phyloP scores from a whole-genome alignment of 2,329 filamentous ascomycete species.

The Neurospora sp. region DNA sequence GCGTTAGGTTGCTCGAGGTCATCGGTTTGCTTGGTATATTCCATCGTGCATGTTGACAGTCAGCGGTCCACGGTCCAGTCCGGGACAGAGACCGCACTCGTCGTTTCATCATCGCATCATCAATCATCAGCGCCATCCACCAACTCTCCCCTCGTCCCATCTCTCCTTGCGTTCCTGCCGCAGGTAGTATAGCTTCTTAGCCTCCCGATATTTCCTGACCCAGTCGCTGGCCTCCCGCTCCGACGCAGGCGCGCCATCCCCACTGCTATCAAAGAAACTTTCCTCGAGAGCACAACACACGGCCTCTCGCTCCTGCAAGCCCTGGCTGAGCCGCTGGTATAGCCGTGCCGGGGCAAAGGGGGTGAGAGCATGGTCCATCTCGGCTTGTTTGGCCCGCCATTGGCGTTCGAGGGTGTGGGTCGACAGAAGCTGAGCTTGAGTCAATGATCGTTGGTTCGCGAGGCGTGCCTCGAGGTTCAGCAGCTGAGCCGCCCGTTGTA shows the following conservation, averaged over 20 bases:
- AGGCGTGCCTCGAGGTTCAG: slow-evolving; percentile 48
- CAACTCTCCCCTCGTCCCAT: slow-evolving; percentile 93
- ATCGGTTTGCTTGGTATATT: background rate
- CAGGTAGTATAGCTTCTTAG: slow-evolving; percentile 66
- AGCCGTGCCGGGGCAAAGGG: slow-evolving; percentile 80
- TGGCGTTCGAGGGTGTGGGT: slow-evolving; percentile 84
- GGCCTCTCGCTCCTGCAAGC: slow-evolving; percentile 70
- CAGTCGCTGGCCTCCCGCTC: slow-evolving; percentile 83
- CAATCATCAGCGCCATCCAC: slow-evolving; percentile 68
- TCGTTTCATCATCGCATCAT: background rate
- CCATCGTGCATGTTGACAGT: background rate
- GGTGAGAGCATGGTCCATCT: slow-evolving; percentile 76
- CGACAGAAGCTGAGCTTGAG: slow-evolving; percentile 72
- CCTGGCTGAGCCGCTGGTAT: slow-evolving; percentile 70
- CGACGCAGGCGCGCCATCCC: slow-evolving; percentile 45
- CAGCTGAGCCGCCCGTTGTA: slow-evolving; percentile 56
- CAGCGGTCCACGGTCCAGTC: background rate
- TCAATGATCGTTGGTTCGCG: slow-evolving; percentile 52
- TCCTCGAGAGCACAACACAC: slow-evolving; percentile 80
- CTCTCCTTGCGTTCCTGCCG: slow-evolving; percentile 79
- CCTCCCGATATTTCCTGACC: slow-evolving; percentile 70
- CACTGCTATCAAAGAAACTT: slow-evolving; percentile 65
- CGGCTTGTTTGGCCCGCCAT: slow-evolving; percentile 78
- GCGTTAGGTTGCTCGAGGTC: background rate
- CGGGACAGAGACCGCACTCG: background rate